These are phyloP conservation scores for Huntiella abstrusa DNA, from an alignment of 2,329 filamentous ascomycete species.

Conservation along the genomic window DNA sequence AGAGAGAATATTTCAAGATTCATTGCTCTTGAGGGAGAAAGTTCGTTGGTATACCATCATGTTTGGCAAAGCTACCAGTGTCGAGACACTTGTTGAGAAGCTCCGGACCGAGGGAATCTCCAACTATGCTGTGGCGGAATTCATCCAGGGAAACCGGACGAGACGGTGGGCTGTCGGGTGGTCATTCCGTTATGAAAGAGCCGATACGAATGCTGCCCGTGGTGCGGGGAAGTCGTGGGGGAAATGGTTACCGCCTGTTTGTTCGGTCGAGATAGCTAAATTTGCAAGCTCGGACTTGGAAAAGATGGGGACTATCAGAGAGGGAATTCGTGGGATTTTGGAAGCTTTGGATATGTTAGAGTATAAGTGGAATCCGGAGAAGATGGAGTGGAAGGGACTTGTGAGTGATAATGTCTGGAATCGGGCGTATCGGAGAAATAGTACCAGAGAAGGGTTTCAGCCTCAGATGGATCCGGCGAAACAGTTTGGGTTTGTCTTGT, in stretches of 20 bases:
- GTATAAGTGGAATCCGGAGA: conserved; percentile 43
- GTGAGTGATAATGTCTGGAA: conserved; percentile 46
- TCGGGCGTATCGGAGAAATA: conserved; percentile 39
- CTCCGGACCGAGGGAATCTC: conserved; percentile 34
- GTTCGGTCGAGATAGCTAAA: conserved; percentile 24
- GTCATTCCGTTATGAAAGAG: conserved; percentile 56
- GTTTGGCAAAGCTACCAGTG: conserved; percentile 62
- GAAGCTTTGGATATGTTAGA: conserved; percentile 34
- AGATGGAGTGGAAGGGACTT: conserved; percentile 41
- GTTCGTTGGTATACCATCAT: conserved; percentile 84
- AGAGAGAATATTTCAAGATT: conserved; percentile 50
- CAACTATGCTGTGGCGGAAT: conserved; percentile 69
- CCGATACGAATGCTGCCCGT: conserved; percentile 28
- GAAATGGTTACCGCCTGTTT: conserved; percentile 25
- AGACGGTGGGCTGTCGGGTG: conserved; percentile 75
- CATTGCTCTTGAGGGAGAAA: conserved; percentile 33
- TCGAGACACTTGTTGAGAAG: conserved; percentile 41
- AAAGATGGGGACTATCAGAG: conserved; percentile 20
- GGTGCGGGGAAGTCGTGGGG: conserved; percentile 22
- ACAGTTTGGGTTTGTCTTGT: too few species aligned
- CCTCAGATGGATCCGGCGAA: too few species aligned
- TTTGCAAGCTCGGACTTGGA: conserved; percentile 25
- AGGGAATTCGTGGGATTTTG: conserved; percentile 27
- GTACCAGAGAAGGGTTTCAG: too few species aligned
- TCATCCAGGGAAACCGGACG: conserved; percentile 62